A percentile compares a stretch with the other conserved stretches of the same genome.
phyloP scores from a whole-genome alignment of 441 rosid species.

The Kokia cookei region DNA sequence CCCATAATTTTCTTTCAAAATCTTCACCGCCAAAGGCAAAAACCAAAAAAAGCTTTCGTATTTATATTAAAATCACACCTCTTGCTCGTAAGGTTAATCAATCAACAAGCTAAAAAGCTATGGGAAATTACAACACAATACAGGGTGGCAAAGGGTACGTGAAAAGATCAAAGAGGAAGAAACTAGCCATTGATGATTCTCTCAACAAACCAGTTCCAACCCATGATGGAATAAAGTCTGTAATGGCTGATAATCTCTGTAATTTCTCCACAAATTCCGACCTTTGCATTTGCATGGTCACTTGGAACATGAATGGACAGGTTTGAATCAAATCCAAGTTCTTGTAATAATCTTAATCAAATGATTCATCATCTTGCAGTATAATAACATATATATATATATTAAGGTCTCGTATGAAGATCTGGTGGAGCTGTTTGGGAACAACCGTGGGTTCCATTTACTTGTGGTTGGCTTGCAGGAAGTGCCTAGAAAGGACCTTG shows the following conservation, averaged over 20 bases:
- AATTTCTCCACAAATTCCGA: constrained; percentile 45
- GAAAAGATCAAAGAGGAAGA: too few relatives aligned
- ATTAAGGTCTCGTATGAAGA: constrained; percentile 45
- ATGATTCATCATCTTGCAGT: neutral
- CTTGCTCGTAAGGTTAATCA: neutral
- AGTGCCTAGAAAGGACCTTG: constrained; percentile 44
- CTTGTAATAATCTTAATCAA: neutral
- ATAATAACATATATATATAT: neutral
- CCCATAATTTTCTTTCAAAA: neutral
- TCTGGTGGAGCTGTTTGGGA: constrained; percentile 49
- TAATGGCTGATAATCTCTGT: constrained; percentile 32
- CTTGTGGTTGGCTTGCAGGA: constrained; percentile 68
- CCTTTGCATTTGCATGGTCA: constrained; percentile 56
- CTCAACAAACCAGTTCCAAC: constrained; percentile 11
- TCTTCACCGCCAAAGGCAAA: neutral
- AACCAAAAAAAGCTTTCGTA: neutral
- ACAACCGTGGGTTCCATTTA: constrained; percentile 47
- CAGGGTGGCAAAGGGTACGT: constrained; percentile 13
- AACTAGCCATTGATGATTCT: too few relatives aligned
- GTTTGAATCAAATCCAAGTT: constrained; percentile 11
- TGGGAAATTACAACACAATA: constrained; percentile 26
- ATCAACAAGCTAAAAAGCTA: neutral
- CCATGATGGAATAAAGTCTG: constrained; percentile 50
- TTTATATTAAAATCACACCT: neutral
- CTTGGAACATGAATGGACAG: constrained; percentile 88